Evolutionary conservation across 257 asterid species (phyloP), one percentile per base, ranked within the genome.

Genomic region (Petunia axillaris): DNA sequence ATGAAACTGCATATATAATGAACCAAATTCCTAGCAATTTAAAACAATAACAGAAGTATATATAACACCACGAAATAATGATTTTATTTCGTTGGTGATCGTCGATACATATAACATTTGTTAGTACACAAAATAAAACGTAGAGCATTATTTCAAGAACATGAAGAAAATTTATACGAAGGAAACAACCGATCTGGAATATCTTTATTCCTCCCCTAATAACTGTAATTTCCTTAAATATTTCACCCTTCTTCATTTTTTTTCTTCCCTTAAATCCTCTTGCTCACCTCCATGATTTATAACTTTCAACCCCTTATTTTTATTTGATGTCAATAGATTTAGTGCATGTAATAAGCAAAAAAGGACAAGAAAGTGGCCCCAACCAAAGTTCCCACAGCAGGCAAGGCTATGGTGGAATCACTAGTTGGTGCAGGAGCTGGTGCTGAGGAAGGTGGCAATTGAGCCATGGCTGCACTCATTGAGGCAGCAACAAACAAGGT

Each of bases 391-490:
- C 64, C 83, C 46, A 79, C 44, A 14, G 81, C 59, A 6, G 87
- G 83, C 66, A 82, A 40, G 64, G 79, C 44, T 11, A 78, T 70
- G 25, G 53, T 6, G 14, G 81, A 78, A 10, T 54, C 66, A 71
- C 70, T 70, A 41, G 55, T 2, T 36, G 81, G 80, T 15, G 78
- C 78, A 0, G 89, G 85, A 3, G 85, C 81, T 2, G 87, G 78
- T 25, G 25, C 44, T 9, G 9, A 53, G 2, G 0, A 3, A 41
- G 41, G 70, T n/a, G 55, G 60, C 65, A 10, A 4, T 43, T 39
- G 64, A 14, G 90, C 88, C 82, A 87, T 35, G 52, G 58, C 87
- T 48, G 84, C 85, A 65, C 82, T 85, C 77, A 85, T 57, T 85
- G 88, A 85, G 83, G 86, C 87, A 39, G 90, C 84, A 5, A 64